These are phyloP conservation scores for Ceratocystis eucalypticola DNA, from an alignment of 2,329 filamentous ascomycete species.

Conservation along the genomic window DNA sequence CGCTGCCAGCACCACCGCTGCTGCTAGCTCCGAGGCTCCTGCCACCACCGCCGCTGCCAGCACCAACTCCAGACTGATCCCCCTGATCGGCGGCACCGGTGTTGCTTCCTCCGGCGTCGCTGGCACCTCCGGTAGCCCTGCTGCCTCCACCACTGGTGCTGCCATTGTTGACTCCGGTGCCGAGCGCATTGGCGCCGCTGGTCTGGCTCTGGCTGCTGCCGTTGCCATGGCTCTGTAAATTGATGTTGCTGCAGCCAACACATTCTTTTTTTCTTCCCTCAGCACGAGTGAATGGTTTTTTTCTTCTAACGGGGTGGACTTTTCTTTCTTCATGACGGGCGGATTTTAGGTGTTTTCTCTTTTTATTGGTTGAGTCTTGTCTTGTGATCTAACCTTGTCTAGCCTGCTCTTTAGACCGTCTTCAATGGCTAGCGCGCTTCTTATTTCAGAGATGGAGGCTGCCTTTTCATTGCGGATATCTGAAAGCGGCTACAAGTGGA, in stretches of 20 bases:
- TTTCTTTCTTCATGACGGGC: slow-evolving; percentile 1
- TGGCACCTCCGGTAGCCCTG: slow-evolving; percentile 12
- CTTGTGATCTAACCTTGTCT: background rate
- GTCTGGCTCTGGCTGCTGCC: slow-evolving; percentile 24
- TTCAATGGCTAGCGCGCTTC: background rate
- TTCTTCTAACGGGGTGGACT: slow-evolving; percentile 1
- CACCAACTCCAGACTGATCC: background rate
- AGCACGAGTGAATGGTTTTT: background rate
- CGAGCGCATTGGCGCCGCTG: slow-evolving; percentile 24
- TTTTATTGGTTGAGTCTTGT: background rate
- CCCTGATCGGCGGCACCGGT: slow-evolving; percentile 1
- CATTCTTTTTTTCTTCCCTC: background rate
- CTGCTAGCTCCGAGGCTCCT: background rate
- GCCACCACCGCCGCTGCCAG: background rate
- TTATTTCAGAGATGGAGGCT: background rate
- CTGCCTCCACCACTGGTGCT: slow-evolving; percentile 22
- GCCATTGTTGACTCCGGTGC: slow-evolving; percentile 20
- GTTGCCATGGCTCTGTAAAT: slow-evolving; percentile 26
- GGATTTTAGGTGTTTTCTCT: background rate
- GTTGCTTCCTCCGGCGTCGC: background rate
- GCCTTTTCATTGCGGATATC: background rate
- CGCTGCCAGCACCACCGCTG: slow-evolving; percentile 1
- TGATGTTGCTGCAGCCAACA: background rate
- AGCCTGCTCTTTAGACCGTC: background rate
- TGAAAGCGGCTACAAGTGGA: background rate